Evolutionary conservation across 768 basidiomycete genomes (phyloP).

Genomic region (Podaxis carcinomalis): DNA sequence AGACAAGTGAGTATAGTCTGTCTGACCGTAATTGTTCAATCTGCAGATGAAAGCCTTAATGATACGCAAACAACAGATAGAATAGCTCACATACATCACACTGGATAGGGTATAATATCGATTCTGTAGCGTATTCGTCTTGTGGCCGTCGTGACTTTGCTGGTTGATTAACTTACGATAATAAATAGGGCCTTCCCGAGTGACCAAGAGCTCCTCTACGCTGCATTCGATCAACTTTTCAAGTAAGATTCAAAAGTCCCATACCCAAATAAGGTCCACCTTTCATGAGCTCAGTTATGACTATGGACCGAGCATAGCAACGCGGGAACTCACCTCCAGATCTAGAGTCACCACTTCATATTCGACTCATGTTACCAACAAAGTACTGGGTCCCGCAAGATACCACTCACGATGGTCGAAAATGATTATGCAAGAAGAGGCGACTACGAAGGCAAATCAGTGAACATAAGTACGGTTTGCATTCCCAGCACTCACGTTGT

Average conservation of each 20-base stretch:
- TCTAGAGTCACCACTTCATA: constrained; percentile 45
- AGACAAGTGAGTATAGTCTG: not conserved
- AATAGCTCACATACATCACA: constrained; percentile 38
- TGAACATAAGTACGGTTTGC: not conserved
- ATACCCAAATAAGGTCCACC: constrained; percentile 55
- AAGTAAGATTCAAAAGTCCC: not conserved
- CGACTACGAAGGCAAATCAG: constrained; percentile 29
- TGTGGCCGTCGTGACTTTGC: not conserved
- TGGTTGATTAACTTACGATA: constrained; percentile 31
- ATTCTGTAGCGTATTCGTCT: constrained; percentile 32
- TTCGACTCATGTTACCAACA: not conserved
- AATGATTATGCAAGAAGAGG: constrained; percentile 46
- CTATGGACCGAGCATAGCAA: not conserved
- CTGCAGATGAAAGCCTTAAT: constrained; percentile 21
- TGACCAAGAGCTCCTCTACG: constrained; percentile 52
- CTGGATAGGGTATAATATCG: constrained; percentile 52
- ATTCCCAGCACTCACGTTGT: constrained; percentile 29
- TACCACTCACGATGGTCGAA: constrained; percentile 47
- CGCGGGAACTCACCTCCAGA: constrained; percentile 36
- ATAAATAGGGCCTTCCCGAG: constrained; percentile 52
- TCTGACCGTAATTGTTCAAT: constrained; percentile 51
- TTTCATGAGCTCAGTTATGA: constrained; percentile 18
- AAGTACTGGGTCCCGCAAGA: too few species aligned
- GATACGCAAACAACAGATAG: not conserved
- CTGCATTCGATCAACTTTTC: not conserved